These are phyloP conservation scores for Eimeria necatrix DNA, from an alignment of 169 alveolate species.

Conservation along the genomic window DNA sequence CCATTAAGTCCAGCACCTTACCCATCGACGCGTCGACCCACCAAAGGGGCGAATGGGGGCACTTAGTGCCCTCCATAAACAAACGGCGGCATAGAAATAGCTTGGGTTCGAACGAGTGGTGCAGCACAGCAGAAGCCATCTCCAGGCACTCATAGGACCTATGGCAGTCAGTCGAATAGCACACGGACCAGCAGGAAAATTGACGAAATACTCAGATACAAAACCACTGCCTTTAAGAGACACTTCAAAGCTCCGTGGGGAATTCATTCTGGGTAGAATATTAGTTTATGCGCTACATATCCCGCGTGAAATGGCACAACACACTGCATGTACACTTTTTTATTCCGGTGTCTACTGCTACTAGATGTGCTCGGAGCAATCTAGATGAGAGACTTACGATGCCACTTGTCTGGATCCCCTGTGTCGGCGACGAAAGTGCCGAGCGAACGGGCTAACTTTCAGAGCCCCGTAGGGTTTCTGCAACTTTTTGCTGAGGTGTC, in stretches of 20 bases:
- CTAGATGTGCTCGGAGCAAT: no score
- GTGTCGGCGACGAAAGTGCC: not conserved
- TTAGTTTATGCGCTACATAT: no score
- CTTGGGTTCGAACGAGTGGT: conserved; percentile 6
- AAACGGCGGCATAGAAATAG: conserved; percentile 9
- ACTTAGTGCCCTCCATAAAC: conserved; percentile 3
- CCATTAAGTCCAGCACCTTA: conserved; percentile 14
- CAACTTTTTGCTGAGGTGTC: not conserved
- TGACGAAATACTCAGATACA: no score
- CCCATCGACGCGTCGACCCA: conserved; percentile 14
- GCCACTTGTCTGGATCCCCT: conserved; percentile 2
- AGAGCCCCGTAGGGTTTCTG: not conserved
- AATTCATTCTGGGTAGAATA: no score
- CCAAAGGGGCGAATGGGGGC: conserved; percentile 8
- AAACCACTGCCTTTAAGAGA: no score
- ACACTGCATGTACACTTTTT: no score
- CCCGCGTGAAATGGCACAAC: no score
- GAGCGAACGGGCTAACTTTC: not conserved
- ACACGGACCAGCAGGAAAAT: no score
- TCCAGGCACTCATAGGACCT: conserved; percentile 7
- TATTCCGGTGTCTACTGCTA: no score
- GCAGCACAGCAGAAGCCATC: conserved; percentile 6
- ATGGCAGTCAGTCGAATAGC: not conserved
- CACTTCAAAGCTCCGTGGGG: no score
- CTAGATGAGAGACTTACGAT: not conserved